Evolutionary conservation across 352 stramenopile species (phyloP).

Genomic region (Pythium rhizo-oryzae): DNA sequence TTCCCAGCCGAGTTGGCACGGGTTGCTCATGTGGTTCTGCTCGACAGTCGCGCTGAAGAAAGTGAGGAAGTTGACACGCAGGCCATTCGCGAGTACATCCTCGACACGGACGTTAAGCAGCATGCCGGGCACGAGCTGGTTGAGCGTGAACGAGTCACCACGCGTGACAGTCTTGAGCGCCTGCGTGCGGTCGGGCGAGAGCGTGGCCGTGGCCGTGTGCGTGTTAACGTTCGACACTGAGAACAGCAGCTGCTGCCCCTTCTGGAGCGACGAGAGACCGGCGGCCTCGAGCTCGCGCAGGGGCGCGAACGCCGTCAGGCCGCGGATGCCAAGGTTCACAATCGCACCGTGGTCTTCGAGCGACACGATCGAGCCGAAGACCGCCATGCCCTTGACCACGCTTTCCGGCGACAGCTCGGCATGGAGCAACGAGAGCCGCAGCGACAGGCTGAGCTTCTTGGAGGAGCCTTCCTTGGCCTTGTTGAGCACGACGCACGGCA

Average conservation of each 20-base stretch:
- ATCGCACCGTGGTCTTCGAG: slow-evolving; percentile 96
- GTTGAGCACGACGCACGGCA: slow-evolving; percentile 80
- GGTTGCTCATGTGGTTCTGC: slow-evolving; percentile 90
- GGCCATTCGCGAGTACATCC: slow-evolving; percentile 82
- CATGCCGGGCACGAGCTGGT: slow-evolving; percentile 92
- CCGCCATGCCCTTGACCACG: slow-evolving; percentile 64
- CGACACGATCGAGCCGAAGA: slow-evolving; percentile 88
- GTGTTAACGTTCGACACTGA: slow-evolving; percentile 72
- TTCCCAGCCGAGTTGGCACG: slow-evolving; percentile 75
- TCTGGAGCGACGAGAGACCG: slow-evolving; percentile 28
- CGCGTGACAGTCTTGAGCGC: slow-evolving; percentile 81
- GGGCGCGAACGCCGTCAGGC: slow-evolving; percentile 75
- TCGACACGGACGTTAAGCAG: slow-evolving; percentile 93
- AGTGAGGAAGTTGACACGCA: slow-evolving; percentile 88
- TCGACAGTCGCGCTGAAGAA: slow-evolving; percentile 90
- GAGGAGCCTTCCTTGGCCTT: slow-evolving; percentile 70
- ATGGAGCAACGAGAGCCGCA: slow-evolving; percentile 88
- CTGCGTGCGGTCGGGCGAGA: slow-evolving; percentile 65
- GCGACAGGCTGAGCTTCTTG: slow-evolving; percentile 92
- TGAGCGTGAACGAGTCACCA: slow-evolving; percentile 84
- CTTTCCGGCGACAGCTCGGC: slow-evolving; percentile 60
- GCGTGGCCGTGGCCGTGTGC: slow-evolving; percentile 74
- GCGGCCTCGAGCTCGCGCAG: slow-evolving; percentile 64
- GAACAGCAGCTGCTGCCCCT: slow-evolving; percentile 73
- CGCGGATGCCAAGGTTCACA: slow-evolving; percentile 89